Evolutionary conservation across 257 asterid species (phyloP), one percentile per base, ranked within the genome.

Genomic region (Gentiana macrophylla): DNA sequence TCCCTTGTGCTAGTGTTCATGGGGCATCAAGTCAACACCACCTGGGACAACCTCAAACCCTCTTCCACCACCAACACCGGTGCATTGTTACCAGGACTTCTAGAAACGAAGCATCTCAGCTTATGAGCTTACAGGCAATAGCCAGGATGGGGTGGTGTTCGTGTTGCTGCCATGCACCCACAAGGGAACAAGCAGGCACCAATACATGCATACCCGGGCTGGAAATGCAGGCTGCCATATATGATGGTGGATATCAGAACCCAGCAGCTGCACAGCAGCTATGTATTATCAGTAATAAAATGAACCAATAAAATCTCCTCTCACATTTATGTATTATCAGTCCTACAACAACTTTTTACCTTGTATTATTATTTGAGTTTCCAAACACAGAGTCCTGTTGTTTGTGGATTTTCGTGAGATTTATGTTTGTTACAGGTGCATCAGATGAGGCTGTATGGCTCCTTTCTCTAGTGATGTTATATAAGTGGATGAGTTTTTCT

Each of bases 21-120:
- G 96, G 97, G 97, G 96, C n/a, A 90, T 73, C 94, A 90, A 90
- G 74, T 96, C 98, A 35, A 90, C 98, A 61, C 94, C 96, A 50
- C 74, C 86, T 0, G 96, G 98, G 60, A 84, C 96, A 7, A 62
- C 76, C 67, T 90, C 96, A 4, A 90, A 84, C 66, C 95, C 98
- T 1, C 95, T 84, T 32, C 96, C 96, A 5, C 90, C 89, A 35
- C 98, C 98, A 2, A 85, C 75, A 49, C 86, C 88, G 0, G n/a
- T n/a, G 79, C 78, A 32, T 62, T 78, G 37, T 32, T 82, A 62
- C 75, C 82, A 1, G 83, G 84, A 55, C 59, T 84, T 61, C 77
- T 84, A 4, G 81, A 2, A 68, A 80, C 0, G 93, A 87, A n/a
- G n/a, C 56, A 68, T 91, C 34, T 58, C 84, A 71, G 84, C 79